Percentiles rank a stretch among this genome's conserved stretches.
Evolutionary conservation across 495 filamentous ascomycete genomes (phyloP).

Genomic region (Filosporella fistucella): DNA sequence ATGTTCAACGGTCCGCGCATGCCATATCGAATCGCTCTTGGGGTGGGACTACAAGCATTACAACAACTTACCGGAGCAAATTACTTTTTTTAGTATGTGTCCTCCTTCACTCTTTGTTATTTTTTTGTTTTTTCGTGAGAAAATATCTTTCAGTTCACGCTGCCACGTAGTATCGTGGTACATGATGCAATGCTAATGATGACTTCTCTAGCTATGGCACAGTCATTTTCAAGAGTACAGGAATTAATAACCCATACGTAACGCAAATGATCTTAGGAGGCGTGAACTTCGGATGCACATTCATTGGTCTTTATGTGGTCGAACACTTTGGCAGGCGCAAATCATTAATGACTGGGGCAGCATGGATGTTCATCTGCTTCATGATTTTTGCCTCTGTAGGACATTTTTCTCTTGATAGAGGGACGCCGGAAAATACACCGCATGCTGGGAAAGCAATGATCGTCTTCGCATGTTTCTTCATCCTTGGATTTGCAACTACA

Average conservation of each 20-base stretch:
- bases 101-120: no score
- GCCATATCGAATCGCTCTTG: slow-evolving; percentile 41
- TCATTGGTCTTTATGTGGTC: slow-evolving; percentile 64
- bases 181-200: no score
- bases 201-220: slow-evolving; percentile 52
- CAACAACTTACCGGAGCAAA: slow-evolving; percentile 55
- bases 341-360: slow-evolving; percentile 58
- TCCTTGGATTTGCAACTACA: slow-evolving; percentile 58
- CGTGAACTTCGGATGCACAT: slow-evolving; percentile 64
- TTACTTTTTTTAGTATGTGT: slow-evolving; percentile 52
- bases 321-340: slow-evolving; percentile 65
- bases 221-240: slow-evolving; percentile 56
- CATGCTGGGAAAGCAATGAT: slow-evolving; percentile 63
- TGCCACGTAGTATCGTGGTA: no score
- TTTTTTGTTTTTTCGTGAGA: no score
- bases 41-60: slow-evolving; percentile 59
- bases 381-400: slow-evolving; percentile 67
- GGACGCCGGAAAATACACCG: slow-evolving; percentile 41
- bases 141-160: no score
- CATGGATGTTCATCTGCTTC: slow-evolving; percentile 66
- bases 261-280: slow-evolving; percentile 46
- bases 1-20: slow-evolving; percentile 67
- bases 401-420: slow-evolving; percentile 46
- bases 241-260: slow-evolving; percentile 57
- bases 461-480: slow-evolving; percentile 76